Percentiles rank a stretch among this genome's conserved stretches.
Evolutionary conservation across 106 monocot species (phyloP).

Genomic region (Acorus calamus): DNA sequence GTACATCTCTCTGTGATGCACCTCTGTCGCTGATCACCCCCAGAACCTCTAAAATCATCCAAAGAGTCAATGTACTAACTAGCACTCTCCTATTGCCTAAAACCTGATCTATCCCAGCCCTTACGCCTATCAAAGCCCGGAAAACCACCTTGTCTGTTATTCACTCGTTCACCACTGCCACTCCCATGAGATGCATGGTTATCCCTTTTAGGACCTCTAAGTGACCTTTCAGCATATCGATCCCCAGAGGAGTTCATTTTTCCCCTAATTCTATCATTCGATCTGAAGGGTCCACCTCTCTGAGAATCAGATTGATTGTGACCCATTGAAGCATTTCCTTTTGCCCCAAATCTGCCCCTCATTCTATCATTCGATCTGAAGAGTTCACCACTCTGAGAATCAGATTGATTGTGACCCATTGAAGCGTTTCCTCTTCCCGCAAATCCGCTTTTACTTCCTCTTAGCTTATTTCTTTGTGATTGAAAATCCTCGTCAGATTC

Average conservation of each 20-base stretch:
- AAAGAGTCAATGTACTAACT: too few species aligned
- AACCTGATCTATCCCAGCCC: too few species aligned
- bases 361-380: slow-evolving; percentile 15
- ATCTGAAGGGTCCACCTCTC: slow-evolving; percentile 3
- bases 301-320: too few species aligned
- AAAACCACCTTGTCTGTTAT: slow-evolving; percentile 1
- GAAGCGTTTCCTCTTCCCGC: not conserved
- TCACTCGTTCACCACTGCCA: slow-evolving; percentile 2
- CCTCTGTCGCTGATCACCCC: too few species aligned
- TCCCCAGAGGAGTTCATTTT: slow-evolving; percentile 14
- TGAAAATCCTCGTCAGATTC: slow-evolving; percentile 11
- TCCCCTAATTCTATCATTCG: slow-evolving; percentile 7
- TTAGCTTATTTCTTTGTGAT: not conserved
- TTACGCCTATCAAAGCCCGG: too few species aligned
- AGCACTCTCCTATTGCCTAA: too few species aligned
- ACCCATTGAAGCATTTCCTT: too few species aligned
- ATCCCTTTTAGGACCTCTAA: slow-evolving; percentile 21
- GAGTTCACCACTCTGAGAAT: too few species aligned
- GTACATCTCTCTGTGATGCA: too few species aligned
- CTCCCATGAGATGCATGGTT: not conserved
- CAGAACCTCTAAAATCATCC: too few species aligned
- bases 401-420: too few species aligned
- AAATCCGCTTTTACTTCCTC: slow-evolving; percentile 6
- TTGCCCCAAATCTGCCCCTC: not conserved
- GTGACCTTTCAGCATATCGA: slow-evolving; percentile 3